Conservation (phyloP, 768 basidiomycete species). For the Hypholoma sublateritium region DNA sequence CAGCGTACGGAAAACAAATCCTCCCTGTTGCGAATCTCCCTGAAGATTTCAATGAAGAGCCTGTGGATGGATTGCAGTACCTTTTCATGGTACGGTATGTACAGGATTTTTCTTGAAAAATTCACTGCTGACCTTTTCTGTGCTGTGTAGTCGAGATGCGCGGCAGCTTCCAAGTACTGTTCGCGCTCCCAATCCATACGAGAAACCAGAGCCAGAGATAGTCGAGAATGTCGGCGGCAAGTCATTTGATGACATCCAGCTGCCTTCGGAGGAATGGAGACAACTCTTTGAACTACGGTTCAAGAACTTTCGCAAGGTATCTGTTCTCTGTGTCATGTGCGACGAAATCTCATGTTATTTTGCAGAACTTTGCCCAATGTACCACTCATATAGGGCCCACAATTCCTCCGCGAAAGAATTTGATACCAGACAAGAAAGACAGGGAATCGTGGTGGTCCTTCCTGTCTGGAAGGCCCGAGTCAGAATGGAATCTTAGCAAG, state of each 20-base stretch:
- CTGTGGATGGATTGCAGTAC: conserved; percentile 76
- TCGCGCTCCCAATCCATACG: conserved; percentile 70
- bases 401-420: conserved; percentile 26
- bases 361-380: conserved; percentile 67
- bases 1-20: conserved; percentile 64
- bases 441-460: conserved; percentile 83
- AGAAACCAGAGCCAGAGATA: conserved; percentile 31
- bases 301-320: conserved; percentile 64
- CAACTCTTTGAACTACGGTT: conserved; percentile 55
- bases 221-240: conserved; percentile 2
- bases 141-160: conserved; percentile 61
- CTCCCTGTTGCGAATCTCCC: conserved; percentile 83
- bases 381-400: conserved; percentile 46
- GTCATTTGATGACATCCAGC: conserved; percentile 26
- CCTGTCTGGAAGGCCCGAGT: conserved; percentile 64
- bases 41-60: conserved; percentile 61
- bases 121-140: neutral
- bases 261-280: conserved; percentile 74
- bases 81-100: conserved; percentile 77
- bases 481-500: conserved; percentile 63
- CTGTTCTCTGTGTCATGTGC: conserved; percentile 7
- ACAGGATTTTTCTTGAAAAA: neutral
- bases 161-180: conserved; percentile 62
- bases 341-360: neutral
- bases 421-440: conserved; percentile 70